phyloP scores from a whole-genome alignment of 1,284 basidiomycete genomes.

The Ganoderma sp. region DNA sequence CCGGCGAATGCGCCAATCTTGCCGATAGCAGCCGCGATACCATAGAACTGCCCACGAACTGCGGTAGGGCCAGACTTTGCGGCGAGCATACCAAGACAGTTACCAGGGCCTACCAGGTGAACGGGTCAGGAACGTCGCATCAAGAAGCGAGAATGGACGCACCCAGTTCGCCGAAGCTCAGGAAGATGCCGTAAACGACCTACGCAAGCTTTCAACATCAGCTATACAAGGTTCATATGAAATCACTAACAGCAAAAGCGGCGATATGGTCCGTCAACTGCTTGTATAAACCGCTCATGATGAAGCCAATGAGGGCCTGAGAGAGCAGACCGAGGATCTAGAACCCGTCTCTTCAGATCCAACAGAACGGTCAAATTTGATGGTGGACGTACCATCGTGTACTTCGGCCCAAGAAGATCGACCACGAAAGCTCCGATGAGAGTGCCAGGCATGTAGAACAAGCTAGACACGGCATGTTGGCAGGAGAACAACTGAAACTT shows the following conservation, averaged over 20 bases:
- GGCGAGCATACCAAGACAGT: constrained; percentile 82
- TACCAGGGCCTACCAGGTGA: constrained; percentile 57
- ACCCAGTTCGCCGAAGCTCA: constrained; percentile 81
- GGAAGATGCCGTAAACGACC: constrained; percentile 88
- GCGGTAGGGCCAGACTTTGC: constrained; percentile 85
- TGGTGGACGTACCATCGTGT: constrained; percentile 63
- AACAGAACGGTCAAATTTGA: not conserved
- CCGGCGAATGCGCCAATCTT: constrained; percentile 90
- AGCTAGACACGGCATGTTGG: constrained; percentile 44
- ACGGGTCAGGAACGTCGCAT: not conserved
- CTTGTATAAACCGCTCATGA: constrained; percentile 82
- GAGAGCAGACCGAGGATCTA: constrained; percentile 73
- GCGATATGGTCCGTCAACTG: constrained; percentile 68
- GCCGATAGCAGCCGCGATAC: constrained; percentile 86
- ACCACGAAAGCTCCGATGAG: constrained; percentile 80
- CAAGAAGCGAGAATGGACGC: not conserved
- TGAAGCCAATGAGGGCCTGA: constrained; percentile 80
- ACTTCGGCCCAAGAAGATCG: constrained; percentile 77
- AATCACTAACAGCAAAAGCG: constrained; percentile 72
- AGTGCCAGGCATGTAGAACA: constrained; percentile 83
- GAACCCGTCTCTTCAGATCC: not conserved
- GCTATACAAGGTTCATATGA: no score
- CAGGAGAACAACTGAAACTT: not conserved
- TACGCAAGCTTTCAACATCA: constrained; percentile 39
- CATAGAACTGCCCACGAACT: constrained; percentile 87